Evolutionary conservation across 2,329 filamentous ascomycete genomes (phyloP).

Genomic region (Apiospora pterosperma): DNA sequence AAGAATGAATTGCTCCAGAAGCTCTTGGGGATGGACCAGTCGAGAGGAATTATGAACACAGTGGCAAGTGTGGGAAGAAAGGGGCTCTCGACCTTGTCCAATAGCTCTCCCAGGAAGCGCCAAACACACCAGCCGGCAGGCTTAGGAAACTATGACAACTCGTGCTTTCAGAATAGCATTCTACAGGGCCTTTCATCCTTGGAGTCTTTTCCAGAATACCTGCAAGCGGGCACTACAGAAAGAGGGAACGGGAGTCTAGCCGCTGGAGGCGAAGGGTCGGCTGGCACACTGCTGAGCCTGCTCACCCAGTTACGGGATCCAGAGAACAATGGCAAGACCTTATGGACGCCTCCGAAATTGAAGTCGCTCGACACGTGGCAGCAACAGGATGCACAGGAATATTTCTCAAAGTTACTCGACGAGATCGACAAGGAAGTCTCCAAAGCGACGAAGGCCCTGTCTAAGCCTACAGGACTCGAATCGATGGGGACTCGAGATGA

Average conservation of each 20-base stretch:
- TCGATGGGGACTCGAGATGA: constrained; percentile 34
- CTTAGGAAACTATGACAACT: constrained; percentile 89
- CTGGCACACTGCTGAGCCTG: constrained; percentile 57
- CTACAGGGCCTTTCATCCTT: constrained; percentile 81
- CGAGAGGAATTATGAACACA: constrained; percentile 50
- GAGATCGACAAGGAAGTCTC: constrained; percentile 76
- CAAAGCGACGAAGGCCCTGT: constrained; percentile 37
- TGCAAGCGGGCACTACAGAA: constrained; percentile 42
- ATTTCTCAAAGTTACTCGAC: constrained; percentile 86
- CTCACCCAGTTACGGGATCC: constrained; percentile 68
- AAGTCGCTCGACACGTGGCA: constrained; percentile 95
- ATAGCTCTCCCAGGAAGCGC: constrained; percentile 36
- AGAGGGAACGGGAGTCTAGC: not conserved
- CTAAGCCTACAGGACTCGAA: constrained; percentile 37
- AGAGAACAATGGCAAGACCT: constrained; percentile 66
- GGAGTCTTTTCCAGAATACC: constrained; percentile 63
- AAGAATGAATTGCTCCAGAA: constrained; percentile 65
- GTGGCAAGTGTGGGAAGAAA: constrained; percentile 57
- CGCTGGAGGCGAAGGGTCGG: constrained; percentile 31
- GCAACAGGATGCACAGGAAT: constrained; percentile 97
- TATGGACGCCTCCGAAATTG: constrained; percentile 78
- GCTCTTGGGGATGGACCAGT: constrained; percentile 56
- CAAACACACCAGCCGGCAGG: constrained; percentile 54
- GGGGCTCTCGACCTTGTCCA: constrained; percentile 51
- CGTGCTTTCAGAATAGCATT: constrained; percentile 96